Base-by-base conservation (phyloP, 805 yeast genomes). In the Hemisphaericaspora nanyangensis region DNA sequence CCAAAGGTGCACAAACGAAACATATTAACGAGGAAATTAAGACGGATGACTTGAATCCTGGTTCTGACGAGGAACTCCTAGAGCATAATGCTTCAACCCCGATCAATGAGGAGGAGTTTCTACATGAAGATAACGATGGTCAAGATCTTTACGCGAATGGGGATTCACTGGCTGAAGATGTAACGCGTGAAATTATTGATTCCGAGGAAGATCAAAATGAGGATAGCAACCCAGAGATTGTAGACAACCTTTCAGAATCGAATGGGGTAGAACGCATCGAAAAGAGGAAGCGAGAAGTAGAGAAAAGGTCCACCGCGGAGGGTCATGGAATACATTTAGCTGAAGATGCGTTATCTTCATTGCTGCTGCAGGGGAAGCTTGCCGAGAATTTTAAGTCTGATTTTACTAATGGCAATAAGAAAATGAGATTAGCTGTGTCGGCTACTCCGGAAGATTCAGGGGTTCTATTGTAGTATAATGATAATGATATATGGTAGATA, bases 61-160 rank as follows among this genome's bases (percentile, higher is more conserved):
- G 26, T 8, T 48, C 51, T 4, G 59, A 51, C 22, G 58, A 52
- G 3, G 60, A 50, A n/a, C 29, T 41, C 3, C 32, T 50, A 15
- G 31, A 38, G 16, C 52, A 50, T 35, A 45, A 51, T 33, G 58
- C 51, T 1, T 59, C 65, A 1, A 60, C 65, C 5, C 68, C 67
- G 3, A 45, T 58, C 8, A 40, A 44, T 17, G 54, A 50, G n/a
- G 54, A 48, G 16, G 54, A 45, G 11, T 49, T 37, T 8, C 8
- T 22, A 8, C 7, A 39, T 19, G 26, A 34, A 6, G 19, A 15
- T 29, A 17, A 24, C 8, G 13, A 31, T 31, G 35, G 29, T 6
- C n/a, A 24, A 5, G 28, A 22, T 22, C 8, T 3, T 22, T 22
- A 5, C 26, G 12, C 11, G 11, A 22, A 22, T 22, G 26, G 26